phyloP scores from a whole-genome alignment of 2,329 filamentous ascomycete species.

The Cladophialophora exuberans region DNA sequence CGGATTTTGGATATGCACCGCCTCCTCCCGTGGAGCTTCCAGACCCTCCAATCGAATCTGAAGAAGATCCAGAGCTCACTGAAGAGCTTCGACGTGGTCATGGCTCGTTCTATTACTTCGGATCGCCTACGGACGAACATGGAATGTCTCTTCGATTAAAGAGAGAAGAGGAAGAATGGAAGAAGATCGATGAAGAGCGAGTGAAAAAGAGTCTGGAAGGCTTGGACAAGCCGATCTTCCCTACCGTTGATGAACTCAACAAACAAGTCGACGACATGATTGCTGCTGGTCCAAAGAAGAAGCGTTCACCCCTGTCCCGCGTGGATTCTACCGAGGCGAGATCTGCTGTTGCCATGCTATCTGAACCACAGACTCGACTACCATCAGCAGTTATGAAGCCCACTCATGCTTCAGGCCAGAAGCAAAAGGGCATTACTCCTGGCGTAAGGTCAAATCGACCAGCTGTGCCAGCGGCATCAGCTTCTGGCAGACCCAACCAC shows the following conservation, averaged over 20 bases:
- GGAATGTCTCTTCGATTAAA: slow-evolving; percentile 65
- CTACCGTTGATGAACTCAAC: slow-evolving; percentile 35
- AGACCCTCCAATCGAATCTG: slow-evolving; percentile 49
- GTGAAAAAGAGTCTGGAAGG: slow-evolving; percentile 49
- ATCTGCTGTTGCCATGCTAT: slow-evolving; percentile 46
- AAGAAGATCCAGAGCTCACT: slow-evolving; percentile 54
- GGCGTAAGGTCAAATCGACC: slow-evolving; percentile 9
- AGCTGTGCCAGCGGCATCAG: slow-evolving; percentile 51
- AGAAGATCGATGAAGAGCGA: slow-evolving; percentile 64
- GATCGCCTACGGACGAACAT: slow-evolving; percentile 54
- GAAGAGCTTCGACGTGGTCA: slow-evolving; percentile 58
- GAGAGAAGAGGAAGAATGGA: slow-evolving; percentile 69
- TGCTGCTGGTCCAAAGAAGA: slow-evolving; percentile 60
- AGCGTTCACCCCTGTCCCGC: slow-evolving; percentile 30
- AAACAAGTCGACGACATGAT: slow-evolving; percentile 69
- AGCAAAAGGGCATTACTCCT: slow-evolving; percentile 42
- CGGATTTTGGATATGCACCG: slow-evolving; percentile 89
- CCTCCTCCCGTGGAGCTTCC: slow-evolving; percentile 61
- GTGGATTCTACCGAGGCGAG: slow-evolving; percentile 46
- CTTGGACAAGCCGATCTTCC: slow-evolving; percentile 34
- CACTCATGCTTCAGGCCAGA: slow-evolving; percentile 43
- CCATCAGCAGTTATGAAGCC: slow-evolving; percentile 38
- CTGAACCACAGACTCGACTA: slow-evolving; percentile 38
- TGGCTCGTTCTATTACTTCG: slow-evolving; percentile 51
- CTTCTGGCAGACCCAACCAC: slow-evolving; percentile 62